phyloP scores from a whole-genome alignment of 495 filamentous ascomycete species.

The Annulohypoxylon maeteangense region DNA sequence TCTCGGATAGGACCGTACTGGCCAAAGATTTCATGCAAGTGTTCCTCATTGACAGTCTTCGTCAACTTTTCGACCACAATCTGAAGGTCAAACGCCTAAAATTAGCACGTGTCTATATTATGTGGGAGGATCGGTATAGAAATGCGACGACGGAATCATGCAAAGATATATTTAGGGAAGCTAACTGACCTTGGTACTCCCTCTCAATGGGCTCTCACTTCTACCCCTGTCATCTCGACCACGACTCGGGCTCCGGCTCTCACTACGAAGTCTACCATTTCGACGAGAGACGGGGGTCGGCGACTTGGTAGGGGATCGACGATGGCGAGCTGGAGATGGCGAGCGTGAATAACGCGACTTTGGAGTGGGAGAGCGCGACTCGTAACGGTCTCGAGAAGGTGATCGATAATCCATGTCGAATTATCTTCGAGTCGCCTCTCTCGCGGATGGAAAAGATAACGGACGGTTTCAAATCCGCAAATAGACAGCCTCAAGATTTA shows the following conservation, averaged over 20 bases:
- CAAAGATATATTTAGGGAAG: slow-evolving; percentile 10
- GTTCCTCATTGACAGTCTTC: slow-evolving; percentile 90
- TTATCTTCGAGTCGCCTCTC: not conserved
- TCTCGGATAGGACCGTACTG: slow-evolving; percentile 86
- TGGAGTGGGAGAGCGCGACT: slow-evolving; percentile 47
- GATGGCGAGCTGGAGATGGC: slow-evolving; percentile 46
- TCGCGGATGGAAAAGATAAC: not conserved
- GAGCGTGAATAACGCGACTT: slow-evolving; percentile 49
- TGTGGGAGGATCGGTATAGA: not conserved
- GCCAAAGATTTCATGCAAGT: slow-evolving; percentile 92
- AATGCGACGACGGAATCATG: not conserved
- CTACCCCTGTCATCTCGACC: slow-evolving; percentile 49
- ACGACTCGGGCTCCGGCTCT: slow-evolving; percentile 43
- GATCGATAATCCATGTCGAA: slow-evolving; percentile 47
- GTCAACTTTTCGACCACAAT: slow-evolving; percentile 97
- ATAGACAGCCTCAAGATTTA: not conserved
- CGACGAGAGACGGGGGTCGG: slow-evolving; percentile 38
- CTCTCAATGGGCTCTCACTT: slow-evolving; percentile 49
- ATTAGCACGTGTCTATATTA: slow-evolving; percentile 24
- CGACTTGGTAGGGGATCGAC: slow-evolving; percentile 45
- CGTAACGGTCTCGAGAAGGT: slow-evolving; percentile 43
- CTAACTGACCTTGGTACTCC: slow-evolving; percentile 51
- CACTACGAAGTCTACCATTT: slow-evolving; percentile 47
- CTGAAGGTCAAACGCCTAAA: slow-evolving; percentile 55
- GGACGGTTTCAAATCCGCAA: not conserved